Evolutionary conservation across 257 asterid species (phyloP).

Genomic region (Linderniella brevidens): DNA sequence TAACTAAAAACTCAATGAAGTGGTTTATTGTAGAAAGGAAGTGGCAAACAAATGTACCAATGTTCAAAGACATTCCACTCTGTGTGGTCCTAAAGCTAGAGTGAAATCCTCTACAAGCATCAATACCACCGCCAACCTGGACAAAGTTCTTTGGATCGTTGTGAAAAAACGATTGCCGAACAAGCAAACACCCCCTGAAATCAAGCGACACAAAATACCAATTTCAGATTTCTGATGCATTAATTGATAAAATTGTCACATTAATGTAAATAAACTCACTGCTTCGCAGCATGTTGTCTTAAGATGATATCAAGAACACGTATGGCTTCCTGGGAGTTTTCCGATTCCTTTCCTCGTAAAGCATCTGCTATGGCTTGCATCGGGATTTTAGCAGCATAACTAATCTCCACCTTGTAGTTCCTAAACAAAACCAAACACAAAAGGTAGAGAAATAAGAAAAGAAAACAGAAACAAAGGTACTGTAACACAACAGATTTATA

Average conservation of each 20-base stretch:
- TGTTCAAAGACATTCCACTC: constrained; percentile 72
- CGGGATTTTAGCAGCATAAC: constrained; percentile 76
- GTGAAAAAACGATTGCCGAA: constrained; percentile 74
- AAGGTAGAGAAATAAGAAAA: background rate
- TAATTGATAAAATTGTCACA: constrained; percentile 3
- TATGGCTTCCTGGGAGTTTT: constrained; percentile 67
- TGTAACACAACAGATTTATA: constrained; percentile 2
- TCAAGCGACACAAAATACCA: constrained; percentile 1
- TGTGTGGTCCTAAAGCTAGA: constrained; percentile 79
- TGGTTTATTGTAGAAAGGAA: background rate
- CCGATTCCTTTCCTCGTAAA: constrained; percentile 76
- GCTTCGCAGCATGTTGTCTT: constrained; percentile 95
- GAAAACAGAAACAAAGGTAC: background rate
- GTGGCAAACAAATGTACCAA: constrained; percentile 29
- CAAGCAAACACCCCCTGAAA: constrained; percentile 76
- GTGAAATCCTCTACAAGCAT: constrained; percentile 84
- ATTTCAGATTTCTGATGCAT: constrained; percentile 2
- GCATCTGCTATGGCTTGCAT: constrained; percentile 82
- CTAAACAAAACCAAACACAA: constrained; percentile 19
- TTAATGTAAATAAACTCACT: constrained; percentile 30
- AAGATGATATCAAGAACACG: constrained; percentile 78
- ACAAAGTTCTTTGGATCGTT: constrained; percentile 51
- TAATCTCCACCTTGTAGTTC: constrained; percentile 75
- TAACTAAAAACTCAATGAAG: background rate
- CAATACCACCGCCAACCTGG: constrained; percentile 88